Evolutionary conservation across 371 early-diverging fungal genomes (phyloP).

Genomic region (Mortierella polycephala): DNA sequence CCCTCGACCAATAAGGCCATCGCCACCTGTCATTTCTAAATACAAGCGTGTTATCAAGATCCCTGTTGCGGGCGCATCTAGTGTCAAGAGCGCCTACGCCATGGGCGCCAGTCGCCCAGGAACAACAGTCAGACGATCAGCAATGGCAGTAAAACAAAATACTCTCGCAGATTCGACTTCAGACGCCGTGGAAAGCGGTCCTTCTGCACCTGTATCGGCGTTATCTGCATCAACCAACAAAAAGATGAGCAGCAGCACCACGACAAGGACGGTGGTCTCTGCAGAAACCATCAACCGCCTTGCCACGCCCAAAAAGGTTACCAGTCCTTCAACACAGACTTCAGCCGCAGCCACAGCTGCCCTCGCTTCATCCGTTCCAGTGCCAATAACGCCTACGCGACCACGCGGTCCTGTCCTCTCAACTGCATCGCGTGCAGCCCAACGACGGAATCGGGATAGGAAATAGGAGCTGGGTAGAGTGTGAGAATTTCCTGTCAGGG

Average conservation of each 20-base stretch:
- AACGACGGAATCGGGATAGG: constrained; percentile 33
- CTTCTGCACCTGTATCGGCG: constrained; percentile 27
- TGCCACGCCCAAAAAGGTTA: constrained; percentile 50
- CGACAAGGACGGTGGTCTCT: constrained; percentile 15
- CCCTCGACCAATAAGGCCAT: constrained; percentile 4
- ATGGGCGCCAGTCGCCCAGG: not conserved
- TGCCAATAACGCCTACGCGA: constrained; percentile 28
- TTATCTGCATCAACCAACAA: constrained; percentile 22
- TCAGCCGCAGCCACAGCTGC: constrained; percentile 24
- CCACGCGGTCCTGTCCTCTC: constrained; percentile 49
- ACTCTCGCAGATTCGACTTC: constrained; percentile 2
- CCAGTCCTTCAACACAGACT: constrained; percentile 15
- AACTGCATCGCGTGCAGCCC: constrained; percentile 52
- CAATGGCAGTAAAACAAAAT: not conserved
- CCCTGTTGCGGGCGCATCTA: constrained; percentile 13
- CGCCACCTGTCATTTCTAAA: constrained; percentile 15
- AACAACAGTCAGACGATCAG: not conserved
- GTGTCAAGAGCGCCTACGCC: constrained; percentile 15
- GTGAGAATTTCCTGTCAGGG: too few relatives aligned
- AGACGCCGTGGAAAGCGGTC: not conserved
- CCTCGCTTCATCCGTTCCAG: constrained; percentile 11
- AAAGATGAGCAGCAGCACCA: constrained; percentile 6
- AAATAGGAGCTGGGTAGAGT: constrained; percentile 1
- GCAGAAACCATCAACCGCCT: constrained; percentile 49
- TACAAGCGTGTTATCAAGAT: constrained; percentile 43